phyloP scores from a whole-genome alignment of 129 eudicot genomes.

The Logfia minima region DNA sequence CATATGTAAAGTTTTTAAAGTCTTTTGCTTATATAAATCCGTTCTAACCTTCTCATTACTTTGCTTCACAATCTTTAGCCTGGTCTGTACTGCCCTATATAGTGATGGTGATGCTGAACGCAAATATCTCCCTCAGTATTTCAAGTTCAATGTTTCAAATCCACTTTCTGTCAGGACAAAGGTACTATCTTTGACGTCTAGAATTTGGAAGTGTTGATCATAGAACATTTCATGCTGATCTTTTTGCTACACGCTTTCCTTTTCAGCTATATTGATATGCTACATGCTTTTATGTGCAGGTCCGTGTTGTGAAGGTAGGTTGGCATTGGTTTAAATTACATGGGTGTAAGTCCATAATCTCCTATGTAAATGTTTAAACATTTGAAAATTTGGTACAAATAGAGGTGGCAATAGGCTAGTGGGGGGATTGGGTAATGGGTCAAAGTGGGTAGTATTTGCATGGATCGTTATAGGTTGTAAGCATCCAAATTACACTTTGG shows the following conservation, averaged over 20 bases:
- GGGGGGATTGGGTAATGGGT: background rate
- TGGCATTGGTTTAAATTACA: conserved; percentile 31
- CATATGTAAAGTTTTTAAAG: background rate
- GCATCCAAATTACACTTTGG: background rate
- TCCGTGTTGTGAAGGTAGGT: conserved; percentile 95
- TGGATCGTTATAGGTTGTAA: background rate
- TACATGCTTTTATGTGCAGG: conserved; percentile 57
- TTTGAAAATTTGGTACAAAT: conserved; percentile 7
- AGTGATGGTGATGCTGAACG: conserved; percentile 80
- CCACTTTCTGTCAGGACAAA: conserved; percentile 98
- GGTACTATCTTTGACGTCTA: conserved; percentile 43
- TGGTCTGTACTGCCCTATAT: conserved; percentile 93
- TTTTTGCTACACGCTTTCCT: background rate
- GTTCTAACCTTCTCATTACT: conserved; percentile 20
- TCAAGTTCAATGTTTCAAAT: conserved; percentile 91
- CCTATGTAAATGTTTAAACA: conserved; percentile 15
- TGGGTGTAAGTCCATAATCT: conserved; percentile 44
- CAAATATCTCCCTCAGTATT: conserved; percentile 95
- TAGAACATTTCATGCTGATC: background rate
- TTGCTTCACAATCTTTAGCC: conserved; percentile 43
- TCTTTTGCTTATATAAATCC: background rate
- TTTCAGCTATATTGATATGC: conserved; percentile 16
- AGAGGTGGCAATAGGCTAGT: background rate
- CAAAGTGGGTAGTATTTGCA: background rate
- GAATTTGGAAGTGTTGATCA: conserved; percentile 8